Evolutionary conservation across 352 stramenopile species (phyloP).

Genomic region (Globisporangium emineosum): DNA sequence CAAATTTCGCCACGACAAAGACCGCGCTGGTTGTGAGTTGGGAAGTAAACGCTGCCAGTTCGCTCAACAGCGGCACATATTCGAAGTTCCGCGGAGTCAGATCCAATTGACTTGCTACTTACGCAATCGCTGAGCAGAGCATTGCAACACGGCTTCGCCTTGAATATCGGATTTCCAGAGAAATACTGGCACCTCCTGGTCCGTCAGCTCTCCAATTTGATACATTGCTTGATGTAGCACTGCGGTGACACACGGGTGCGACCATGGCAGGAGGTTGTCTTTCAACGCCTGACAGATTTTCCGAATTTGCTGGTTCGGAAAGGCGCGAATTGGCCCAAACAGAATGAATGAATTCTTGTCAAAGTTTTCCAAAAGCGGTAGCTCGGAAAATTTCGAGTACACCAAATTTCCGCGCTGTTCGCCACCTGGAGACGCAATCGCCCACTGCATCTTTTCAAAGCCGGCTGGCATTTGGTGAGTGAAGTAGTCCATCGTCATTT

Average conservation of each 20-base stretch:
- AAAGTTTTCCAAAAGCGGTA: slow-evolving; percentile 14
- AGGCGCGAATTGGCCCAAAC: slow-evolving; percentile 40
- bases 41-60: slow-evolving; percentile 2
- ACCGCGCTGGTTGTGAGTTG: background rate
- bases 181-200: slow-evolving; percentile 22
- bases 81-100: slow-evolving; percentile 1
- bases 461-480: slow-evolving; percentile 25
- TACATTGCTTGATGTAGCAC: slow-evolving; percentile 47
- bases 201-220: slow-evolving; percentile 39
- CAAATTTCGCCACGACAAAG: slow-evolving; percentile 1
- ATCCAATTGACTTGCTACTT: background rate
- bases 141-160: background rate
- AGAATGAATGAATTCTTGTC: slow-evolving; percentile 29
- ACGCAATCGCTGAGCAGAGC: slow-evolving; percentile 19
- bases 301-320: slow-evolving; percentile 46
- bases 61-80: slow-evolving; percentile 2
- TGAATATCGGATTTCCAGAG: slow-evolving; percentile 46
- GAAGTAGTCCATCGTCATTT: slow-evolving; percentile 29
- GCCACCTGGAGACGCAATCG: slow-evolving; percentile 34
- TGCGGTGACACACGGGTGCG: slow-evolving; percentile 26
- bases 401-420: slow-evolving; percentile 40
- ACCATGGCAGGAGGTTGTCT: slow-evolving; percentile 43
- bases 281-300: slow-evolving; percentile 39
- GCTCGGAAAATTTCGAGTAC: slow-evolving; percentile 32
- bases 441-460: slow-evolving; percentile 36